These are phyloP conservation scores for Camelina laxa DNA, from an alignment of 345 rosid genomes.

Conservation along the genomic window DNA sequence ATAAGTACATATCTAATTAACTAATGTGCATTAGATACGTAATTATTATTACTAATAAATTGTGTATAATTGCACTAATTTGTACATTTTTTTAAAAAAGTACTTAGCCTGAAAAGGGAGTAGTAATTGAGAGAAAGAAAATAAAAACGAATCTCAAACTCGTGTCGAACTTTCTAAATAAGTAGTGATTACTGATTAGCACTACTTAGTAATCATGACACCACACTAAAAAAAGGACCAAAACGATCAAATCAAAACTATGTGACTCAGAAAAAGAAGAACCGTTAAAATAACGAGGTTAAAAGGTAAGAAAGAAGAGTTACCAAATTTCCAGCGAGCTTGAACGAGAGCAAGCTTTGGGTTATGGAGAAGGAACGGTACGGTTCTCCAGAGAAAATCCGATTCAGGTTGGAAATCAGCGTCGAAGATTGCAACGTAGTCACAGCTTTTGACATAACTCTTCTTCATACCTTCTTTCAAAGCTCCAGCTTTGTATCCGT, in stretches of 20 bases:
- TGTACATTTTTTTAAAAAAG: constrained; percentile 12
- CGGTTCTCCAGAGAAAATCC: constrained; percentile 82
- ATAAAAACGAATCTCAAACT: not conserved
- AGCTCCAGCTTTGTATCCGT: constrained; percentile 94
- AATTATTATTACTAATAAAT: constrained; percentile 6
- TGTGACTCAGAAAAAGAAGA: not conserved
- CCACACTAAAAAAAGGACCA: constrained; percentile 4
- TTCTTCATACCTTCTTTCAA: constrained; percentile 92
- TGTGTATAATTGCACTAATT: not conserved
- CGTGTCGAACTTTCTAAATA: constrained; percentile 17
- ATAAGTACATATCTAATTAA: not conserved
- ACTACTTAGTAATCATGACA: constrained; percentile 22
- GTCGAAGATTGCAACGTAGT: constrained; percentile 87
- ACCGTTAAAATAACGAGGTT: constrained; percentile 20
- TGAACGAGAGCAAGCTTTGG: constrained; percentile 83
- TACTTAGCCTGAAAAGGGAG: constrained; percentile 26
- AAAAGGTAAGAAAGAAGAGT: not conserved
- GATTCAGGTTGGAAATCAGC: constrained; percentile 99
- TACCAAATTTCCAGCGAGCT: constrained; percentile 99
- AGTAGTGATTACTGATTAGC: constrained; percentile 21
- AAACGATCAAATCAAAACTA: constrained; percentile 38
- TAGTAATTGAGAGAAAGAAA: constrained; percentile 13
- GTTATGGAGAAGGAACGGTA: constrained; percentile 82
- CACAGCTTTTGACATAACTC: constrained; percentile 81
- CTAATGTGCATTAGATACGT: constrained; percentile 10